These are phyloP conservation scores for Thalia dealbata DNA, from an alignment of 176 grass and related monocot genomes.

Conservation along the genomic window DNA sequence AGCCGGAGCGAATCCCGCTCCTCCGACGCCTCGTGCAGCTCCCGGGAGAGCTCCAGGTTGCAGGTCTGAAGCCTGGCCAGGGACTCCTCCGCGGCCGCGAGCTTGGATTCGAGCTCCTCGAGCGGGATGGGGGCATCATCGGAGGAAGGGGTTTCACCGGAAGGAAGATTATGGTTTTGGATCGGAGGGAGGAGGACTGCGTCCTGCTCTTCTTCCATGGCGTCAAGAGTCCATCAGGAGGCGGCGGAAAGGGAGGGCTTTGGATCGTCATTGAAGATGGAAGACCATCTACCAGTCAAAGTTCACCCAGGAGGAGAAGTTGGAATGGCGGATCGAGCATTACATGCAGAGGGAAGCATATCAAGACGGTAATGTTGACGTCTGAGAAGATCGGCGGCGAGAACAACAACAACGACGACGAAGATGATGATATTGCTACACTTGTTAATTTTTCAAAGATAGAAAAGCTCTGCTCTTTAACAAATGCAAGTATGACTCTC, in stretches of 20 bases:
- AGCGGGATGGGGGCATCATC: neutral
- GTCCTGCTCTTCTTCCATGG: slow-evolving; percentile 20
- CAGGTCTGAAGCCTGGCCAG: neutral
- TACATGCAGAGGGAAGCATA: too few species aligned
- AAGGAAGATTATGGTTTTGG: neutral
- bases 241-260: neutral
- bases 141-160: neutral
- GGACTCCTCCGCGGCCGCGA: slow-evolving; percentile 8
- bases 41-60: slow-evolving; percentile 8
- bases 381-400: too few species aligned
- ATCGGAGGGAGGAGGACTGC: neutral
- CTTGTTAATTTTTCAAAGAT: too few species aligned
- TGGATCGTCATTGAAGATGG: slow-evolving; percentile 10
- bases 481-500: too few species aligned
- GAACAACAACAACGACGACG: too few species aligned
- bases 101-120: slow-evolving; percentile 7
- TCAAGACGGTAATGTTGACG: too few species aligned
- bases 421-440: too few species aligned
- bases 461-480: too few species aligned
- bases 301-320: neutral
- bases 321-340: too few species aligned
- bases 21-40: neutral
- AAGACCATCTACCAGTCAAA: slow-evolving; percentile 26
- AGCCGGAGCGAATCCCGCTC: slow-evolving; percentile 15
- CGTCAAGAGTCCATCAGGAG: neutral